phyloP scores from a whole-genome alignment of 345 rosid genomes.

The Brassica nigra region DNA sequence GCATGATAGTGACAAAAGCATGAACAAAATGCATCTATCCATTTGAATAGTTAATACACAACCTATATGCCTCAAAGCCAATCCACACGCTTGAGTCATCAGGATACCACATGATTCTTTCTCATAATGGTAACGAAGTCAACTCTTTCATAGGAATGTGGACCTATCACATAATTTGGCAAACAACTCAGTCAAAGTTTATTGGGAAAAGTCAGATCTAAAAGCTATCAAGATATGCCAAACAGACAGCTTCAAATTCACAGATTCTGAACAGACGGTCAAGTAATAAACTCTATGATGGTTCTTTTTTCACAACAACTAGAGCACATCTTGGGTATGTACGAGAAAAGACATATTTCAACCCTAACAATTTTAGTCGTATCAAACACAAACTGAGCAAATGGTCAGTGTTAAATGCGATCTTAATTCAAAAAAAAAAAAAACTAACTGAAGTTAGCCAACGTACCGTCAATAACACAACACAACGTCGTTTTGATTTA shows the following conservation, averaged over 20 bases:
- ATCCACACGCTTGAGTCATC: not conserved
- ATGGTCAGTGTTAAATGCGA: too few relatives aligned
- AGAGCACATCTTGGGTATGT: not conserved
- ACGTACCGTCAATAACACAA: too few relatives aligned
- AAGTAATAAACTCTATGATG: constrained; percentile 2
- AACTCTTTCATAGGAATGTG: not conserved
- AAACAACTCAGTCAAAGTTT: not conserved
- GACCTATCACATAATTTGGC: constrained; percentile 8
- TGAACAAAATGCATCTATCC: constrained; percentile 7
- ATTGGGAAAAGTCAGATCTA: not conserved
- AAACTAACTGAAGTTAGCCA: too few relatives aligned
- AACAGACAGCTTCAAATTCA: not conserved
- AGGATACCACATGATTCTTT: constrained; percentile 6
- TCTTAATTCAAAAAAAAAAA: too few relatives aligned
- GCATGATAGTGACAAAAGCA: constrained; percentile 14
- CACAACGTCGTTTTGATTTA: too few relatives aligned
- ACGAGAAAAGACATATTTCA: too few relatives aligned
- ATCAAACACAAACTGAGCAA: too few relatives aligned
- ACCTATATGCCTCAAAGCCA: constrained; percentile 1
- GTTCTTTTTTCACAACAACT: not conserved
- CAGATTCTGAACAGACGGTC: not conserved
- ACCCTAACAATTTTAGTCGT: too few relatives aligned
- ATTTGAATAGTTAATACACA: constrained; percentile 4
- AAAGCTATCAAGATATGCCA: constrained; percentile 2
- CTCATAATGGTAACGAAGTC: not conserved